Percentiles rank a stretch among this genome's conserved stretches.
Conservation (phyloP, 257 asterid species). For the Salvia miltiorrhiza region DNA sequence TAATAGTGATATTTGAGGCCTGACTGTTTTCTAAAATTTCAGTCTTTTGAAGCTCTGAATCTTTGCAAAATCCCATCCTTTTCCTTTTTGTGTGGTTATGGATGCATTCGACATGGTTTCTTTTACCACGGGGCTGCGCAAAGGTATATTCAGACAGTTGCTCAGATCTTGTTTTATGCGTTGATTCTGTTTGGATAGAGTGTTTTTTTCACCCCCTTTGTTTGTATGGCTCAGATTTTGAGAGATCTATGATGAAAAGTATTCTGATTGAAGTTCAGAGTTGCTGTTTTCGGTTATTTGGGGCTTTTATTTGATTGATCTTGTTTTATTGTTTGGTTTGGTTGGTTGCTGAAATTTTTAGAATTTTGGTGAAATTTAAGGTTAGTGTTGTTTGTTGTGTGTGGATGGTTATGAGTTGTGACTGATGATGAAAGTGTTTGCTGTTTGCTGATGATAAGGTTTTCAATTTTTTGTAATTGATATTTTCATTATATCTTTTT, state of each 20-base stretch:
- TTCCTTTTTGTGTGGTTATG: conserved; percentile 20
- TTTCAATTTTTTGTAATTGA: background rate
- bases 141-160: conserved; percentile 32
- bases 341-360: background rate
- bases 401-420: conserved; percentile 2
- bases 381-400: background rate
- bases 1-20: background rate
- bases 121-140: conserved; percentile 39
- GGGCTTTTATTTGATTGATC: conserved; percentile 24
- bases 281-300: background rate
- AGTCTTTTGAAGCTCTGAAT: conserved; percentile 19
- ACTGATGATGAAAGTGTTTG: conserved; percentile 17
- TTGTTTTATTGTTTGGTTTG: conserved; percentile 16
- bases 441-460: conserved; percentile 12
- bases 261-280: conserved; percentile 26
- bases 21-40: background rate
- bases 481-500: conserved; percentile 4
- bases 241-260: conserved; percentile 51
- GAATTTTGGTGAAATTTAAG: conserved; percentile 9
- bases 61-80: conserved; percentile 11
- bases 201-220: background rate
- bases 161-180: conserved; percentile 32
- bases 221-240: conserved; percentile 28
- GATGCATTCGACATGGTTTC: conserved; percentile 34
- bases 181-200: conserved; percentile 15